Evolutionary conservation across 176 grass and related monocot genomes (phyloP), one percentile per base, ranked within the genome.

Genomic region (Carex parvula): DNA sequence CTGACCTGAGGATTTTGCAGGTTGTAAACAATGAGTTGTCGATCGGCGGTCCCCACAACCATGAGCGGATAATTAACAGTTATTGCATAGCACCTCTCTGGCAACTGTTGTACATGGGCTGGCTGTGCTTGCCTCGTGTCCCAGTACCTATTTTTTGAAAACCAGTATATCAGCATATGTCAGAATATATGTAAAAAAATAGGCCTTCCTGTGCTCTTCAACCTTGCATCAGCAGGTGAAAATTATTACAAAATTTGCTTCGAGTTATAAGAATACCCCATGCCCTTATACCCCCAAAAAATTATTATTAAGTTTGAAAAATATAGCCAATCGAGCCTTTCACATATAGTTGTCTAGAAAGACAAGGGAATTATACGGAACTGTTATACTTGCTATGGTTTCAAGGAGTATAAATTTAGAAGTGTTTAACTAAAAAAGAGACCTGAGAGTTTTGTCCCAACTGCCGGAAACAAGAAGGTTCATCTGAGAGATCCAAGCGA

Each of bases 401-500:
- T 35, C 46, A 48, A 48, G 44, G 44, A 46, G 46, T 48, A 48
- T 48, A 11, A 48, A 48, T 48, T 11, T 10, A 50, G 1, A 48
- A 24, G 20, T 48, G 6, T 74, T 50, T 6, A 24, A 21, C 17
- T 74, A 42, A 8, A 74, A 53, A 20, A 69, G n/a, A 48, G 15
- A 90, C 95, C 91, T 94, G 33, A 98, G 26, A 61, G 95, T 94
- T 85, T 98, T 98, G 73, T 98, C 95, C 95, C 90, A 98, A 86
- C 90, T 94, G 64, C 92, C 92, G 3, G 95, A 94, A 12, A 98
- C 92, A 87, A 94, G 86, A 71, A 98, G 92, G 84, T 93, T 98
- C 92, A 98, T 98, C 20, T 98, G 95, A 85, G 90, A 66, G 79
- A 98, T 88, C 95, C 95, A 98, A 3, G 92, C 58, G 0, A 98